phyloP scores from a whole-genome alignment of 495 filamentous ascomycete species.

The Annulohypoxylon stygium region DNA sequence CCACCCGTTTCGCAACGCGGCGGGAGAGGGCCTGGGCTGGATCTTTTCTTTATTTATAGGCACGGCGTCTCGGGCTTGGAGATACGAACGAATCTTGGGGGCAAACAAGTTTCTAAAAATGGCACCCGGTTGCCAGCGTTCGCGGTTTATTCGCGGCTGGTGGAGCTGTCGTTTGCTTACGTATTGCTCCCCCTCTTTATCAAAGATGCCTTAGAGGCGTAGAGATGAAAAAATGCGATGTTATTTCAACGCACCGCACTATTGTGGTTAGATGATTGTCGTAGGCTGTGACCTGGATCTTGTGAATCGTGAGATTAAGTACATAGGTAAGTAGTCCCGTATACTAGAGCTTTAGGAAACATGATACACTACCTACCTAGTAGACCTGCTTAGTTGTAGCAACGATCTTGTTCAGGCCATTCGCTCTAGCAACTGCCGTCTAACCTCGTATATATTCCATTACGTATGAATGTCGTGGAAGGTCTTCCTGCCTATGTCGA shows the following conservation, averaged over 20 bases:
- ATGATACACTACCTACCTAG: too few relatives aligned
- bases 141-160: constrained; percentile 17
- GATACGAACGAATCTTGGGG: constrained; percentile 45
- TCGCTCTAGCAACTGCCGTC: neutral
- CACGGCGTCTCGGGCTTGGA: constrained; percentile 48
- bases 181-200: constrained; percentile 26
- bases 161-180: constrained; percentile 23
- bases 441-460: neutral
- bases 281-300: neutral
- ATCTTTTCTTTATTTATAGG: constrained; percentile 38
- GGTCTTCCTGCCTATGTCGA: neutral
- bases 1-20: constrained; percentile 25
- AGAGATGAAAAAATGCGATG: constrained; percentile 37
- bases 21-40: constrained; percentile 37
- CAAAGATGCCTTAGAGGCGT: constrained; percentile 8
- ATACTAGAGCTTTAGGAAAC: neutral
- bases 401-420: neutral
- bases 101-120: constrained; percentile 13
- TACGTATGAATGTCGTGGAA: neutral
- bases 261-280: neutral
- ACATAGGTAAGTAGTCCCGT: neutral
- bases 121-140: constrained; percentile 24
- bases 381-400: neutral
- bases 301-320: neutral
- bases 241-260: constrained; percentile 29